Evolutionary conservation across 139 green algal species (phyloP), one percentile per base, ranked within the genome.

Genomic region (Picochlorum sp.): DNA sequence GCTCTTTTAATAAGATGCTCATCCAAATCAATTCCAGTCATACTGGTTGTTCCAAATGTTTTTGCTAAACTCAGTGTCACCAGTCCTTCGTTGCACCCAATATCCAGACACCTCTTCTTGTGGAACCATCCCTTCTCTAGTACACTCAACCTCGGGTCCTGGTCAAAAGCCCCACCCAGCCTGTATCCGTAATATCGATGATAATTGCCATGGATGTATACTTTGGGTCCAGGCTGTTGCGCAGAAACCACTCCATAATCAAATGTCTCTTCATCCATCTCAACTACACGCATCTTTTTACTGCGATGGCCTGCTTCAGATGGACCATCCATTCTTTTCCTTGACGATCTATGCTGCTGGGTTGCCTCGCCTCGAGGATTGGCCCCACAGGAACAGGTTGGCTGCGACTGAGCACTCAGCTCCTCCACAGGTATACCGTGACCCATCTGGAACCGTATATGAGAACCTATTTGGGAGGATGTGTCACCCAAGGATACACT

Each of bases 21-120:
- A 63, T 96, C 90, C n/a, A 96, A 90, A 76, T 96, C 90, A 49
- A 96, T 81, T 0, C 90, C 89, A 18, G 85, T 64, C 68, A 86
- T 85, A 66, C 65, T 76, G 8, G 56, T 62, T 2, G 68, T 64
- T 44, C 68, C 63, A 62, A 85, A 90, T 4, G 58, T 60, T 2
- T 63, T 54, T 6, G 79, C 89, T 18, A 95, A 51, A 4, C 78
- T 79, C 49, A 96, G 72, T 4, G 87, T 95, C 13, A 97, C 62
- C n/a, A 91, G 50, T 20, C 90, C 90, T 66, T 91, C 89, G 67
- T 97, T 96, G 86, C 90, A 97, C 38, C 90, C 90, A 15, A 97
- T 75, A 70, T 97, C 90, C 51, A 95, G 52, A 66, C 86, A 79
- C 11, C 74, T 69, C 49, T 75, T 74, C 21, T 79, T 74, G 5